Evolutionary conservation across 768 basidiomycete species (phyloP).

Genomic region (Mycena epipterygia): DNA sequence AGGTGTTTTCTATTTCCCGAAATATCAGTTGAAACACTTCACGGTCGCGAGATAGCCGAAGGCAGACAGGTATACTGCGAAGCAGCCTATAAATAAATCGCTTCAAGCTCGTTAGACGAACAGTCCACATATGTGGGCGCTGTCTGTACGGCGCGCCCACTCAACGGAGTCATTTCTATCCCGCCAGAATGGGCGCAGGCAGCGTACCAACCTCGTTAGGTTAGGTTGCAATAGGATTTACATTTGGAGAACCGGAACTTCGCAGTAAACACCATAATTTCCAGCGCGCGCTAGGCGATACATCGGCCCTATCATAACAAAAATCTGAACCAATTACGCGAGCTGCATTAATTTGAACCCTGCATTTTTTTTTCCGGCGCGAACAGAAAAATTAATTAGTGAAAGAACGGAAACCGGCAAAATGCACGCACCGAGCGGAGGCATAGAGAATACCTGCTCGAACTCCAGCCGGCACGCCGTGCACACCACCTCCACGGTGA

Average conservation of each 20-base stretch:
- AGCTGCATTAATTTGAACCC: conserved; percentile 34
- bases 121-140: too few relatives aligned
- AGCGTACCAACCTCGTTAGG: too few relatives aligned
- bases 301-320: neutral
- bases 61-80: neutral
- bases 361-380: too few relatives aligned
- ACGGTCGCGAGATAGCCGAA: too few relatives aligned
- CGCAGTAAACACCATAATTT: neutral
- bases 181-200: too few relatives aligned
- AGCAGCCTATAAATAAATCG: neutral
- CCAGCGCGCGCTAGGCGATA: neutral
- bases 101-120: too few relatives aligned
- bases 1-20: too few relatives aligned
- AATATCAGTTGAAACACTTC: too few relatives aligned
- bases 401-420: neutral
- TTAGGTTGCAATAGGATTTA: neutral
- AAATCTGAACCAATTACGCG: conserved; percentile 12
- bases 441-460: conserved; percentile 36
- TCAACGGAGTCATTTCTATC: neutral
- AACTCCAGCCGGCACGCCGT: conserved; percentile 33
- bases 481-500: conserved; percentile 35
- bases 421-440: conserved; percentile 33
- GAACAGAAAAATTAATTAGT: neutral
- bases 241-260: neutral
- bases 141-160: neutral